Evolutionary conservation across 768 basidiomycete genomes (phyloP).

Genomic region (Collybia sordida): DNA sequence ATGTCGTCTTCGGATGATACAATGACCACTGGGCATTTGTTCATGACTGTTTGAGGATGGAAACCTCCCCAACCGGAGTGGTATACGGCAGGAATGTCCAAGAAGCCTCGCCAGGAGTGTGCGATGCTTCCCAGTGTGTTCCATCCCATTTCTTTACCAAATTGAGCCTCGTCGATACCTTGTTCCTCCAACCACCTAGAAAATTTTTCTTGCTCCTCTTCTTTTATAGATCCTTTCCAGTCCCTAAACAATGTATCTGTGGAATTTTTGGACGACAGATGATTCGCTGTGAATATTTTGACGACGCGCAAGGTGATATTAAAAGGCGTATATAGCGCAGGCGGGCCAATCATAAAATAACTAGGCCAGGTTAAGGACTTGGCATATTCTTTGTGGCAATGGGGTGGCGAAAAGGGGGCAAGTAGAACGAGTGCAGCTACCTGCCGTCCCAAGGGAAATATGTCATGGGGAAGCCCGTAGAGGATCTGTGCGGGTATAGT

Average conservation of each 20-base stretch:
- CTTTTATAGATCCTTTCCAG: slow-evolving; percentile 34
- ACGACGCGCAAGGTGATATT: slow-evolving; percentile 31
- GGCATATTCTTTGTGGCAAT: slow-evolving; percentile 43
- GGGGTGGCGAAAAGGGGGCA: slow-evolving; percentile 46
- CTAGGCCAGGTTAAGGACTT: slow-evolving; percentile 43
- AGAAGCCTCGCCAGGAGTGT: slow-evolving; percentile 52
- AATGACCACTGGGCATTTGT: slow-evolving; percentile 45
- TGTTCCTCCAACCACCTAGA: slow-evolving; percentile 39
- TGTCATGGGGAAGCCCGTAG: slow-evolving; percentile 48
- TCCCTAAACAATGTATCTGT: slow-evolving; percentile 42
- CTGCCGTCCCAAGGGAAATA: slow-evolving; percentile 48
- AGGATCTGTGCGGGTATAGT: slow-evolving; percentile 56
- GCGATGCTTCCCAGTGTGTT: slow-evolving; percentile 47
- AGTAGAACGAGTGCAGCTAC: slow-evolving; percentile 49
- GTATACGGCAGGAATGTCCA: slow-evolving; percentile 37
- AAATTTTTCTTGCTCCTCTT: slow-evolving; percentile 38
- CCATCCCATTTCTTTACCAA: slow-evolving; percentile 38
- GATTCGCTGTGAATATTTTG: slow-evolving; percentile 26
- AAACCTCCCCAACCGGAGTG: slow-evolving; percentile 55
- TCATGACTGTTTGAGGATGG: slow-evolving; percentile 39
- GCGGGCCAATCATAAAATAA: slow-evolving; percentile 48
- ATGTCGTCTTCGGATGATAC: slow-evolving; percentile 42
- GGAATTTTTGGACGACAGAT: slow-evolving; percentile 34
- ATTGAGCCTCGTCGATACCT: slow-evolving; percentile 40
- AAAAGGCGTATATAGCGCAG: slow-evolving; percentile 40